These are phyloP conservation scores for Solanum tacnaense DNA, from an alignment of 257 asterid genomes.

Conservation along the genomic window DNA sequence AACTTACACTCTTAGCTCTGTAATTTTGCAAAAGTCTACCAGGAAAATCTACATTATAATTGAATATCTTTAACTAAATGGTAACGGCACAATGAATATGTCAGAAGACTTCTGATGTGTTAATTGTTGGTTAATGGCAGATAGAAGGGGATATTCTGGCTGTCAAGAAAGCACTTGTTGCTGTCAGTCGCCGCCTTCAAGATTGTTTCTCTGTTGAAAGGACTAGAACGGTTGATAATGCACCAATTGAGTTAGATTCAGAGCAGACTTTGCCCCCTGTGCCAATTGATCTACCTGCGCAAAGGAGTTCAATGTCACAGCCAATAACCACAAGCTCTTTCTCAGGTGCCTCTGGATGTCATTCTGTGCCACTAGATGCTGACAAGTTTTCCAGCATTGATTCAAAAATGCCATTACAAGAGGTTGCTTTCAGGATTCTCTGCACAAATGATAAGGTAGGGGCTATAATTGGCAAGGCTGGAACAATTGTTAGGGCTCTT, in stretches of 20 bases:
- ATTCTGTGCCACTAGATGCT: conserved; percentile 7
- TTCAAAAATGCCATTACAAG: conserved; percentile 22
- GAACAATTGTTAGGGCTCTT: conserved; percentile 41
- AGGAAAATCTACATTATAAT: not conserved
- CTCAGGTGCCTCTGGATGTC: conserved; percentile 13
- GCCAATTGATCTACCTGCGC: conserved; percentile 24
- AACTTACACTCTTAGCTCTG: not conserved
- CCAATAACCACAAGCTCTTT: conserved; percentile 24
- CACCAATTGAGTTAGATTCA: conserved; percentile 12
- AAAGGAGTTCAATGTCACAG: conserved; percentile 22
- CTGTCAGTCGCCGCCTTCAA: conserved; percentile 54
- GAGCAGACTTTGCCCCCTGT: conserved; percentile 17
- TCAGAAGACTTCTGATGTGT: not conserved
- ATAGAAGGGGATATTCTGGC: conserved; percentile 47
- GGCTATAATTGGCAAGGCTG: conserved; percentile 64
- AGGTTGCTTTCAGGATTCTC: conserved; percentile 53
- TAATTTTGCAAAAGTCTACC: not conserved
- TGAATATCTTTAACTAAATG: not conserved
- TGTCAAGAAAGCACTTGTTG: conserved; percentile 62
- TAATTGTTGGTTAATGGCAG: conserved; percentile 18
- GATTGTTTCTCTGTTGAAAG: conserved; percentile 36
- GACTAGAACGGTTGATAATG: conserved; percentile 15
- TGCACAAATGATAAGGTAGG: conserved; percentile 56
- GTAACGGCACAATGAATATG: not conserved
- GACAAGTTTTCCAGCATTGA: conserved; percentile 20